Base-by-base conservation (phyloP, 2,329 filamentous ascomycete genomes). In the Alternaria panax region DNA sequence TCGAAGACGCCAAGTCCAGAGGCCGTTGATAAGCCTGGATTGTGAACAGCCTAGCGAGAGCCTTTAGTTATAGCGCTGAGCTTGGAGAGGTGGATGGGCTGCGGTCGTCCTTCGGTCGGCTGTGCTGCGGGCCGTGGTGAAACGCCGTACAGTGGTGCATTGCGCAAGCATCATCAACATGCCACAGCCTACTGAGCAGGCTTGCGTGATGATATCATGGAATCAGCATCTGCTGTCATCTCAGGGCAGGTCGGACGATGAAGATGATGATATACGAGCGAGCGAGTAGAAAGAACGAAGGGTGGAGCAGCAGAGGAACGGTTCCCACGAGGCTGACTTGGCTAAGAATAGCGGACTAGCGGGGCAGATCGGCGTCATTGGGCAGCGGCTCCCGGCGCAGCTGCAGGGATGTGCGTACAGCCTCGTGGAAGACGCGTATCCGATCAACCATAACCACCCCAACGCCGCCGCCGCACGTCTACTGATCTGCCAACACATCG, bases 371-470 rank as follows among this genome's bases (percentile, higher is more conserved):
- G 28, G 43, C 61, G 58, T 56, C 54, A 63, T 63, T 55, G 61
- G 57, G 46, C 54, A 54, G 34, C 54, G 42, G 51, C 47, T 46
- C 48, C 58, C 51, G 54, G 46, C 41, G 51, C 52, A 58, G n/a
- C 28, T 57, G 50, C 62, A 64, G 59, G 62, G 62, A 50, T 57
- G 36, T 5, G 27, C 24, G 57, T 63, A 58, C 55, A 58, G 59
- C 55, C 55, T 54, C 59, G 52, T 48, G 32, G 47, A 51, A 45
- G 54, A 64, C 62, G 62, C 62, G 62, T 64, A 57, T 30, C 12
- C 16, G 48, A 6, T 20, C 3, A 27, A 32, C n/a, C 53, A 60
- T 47, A 60, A 60, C 47, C 42, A 48, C 41, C n/a, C 38, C 45
- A 11, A 46, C 53, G 40, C 53, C 53, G 51, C 51, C 41, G 57